A percentile compares a stretch with the other conserved stretches of the same genome.
phyloP scores from a whole-genome alignment of 1,139 yeast genomes.

The Yamadazyma epiphylla region DNA sequence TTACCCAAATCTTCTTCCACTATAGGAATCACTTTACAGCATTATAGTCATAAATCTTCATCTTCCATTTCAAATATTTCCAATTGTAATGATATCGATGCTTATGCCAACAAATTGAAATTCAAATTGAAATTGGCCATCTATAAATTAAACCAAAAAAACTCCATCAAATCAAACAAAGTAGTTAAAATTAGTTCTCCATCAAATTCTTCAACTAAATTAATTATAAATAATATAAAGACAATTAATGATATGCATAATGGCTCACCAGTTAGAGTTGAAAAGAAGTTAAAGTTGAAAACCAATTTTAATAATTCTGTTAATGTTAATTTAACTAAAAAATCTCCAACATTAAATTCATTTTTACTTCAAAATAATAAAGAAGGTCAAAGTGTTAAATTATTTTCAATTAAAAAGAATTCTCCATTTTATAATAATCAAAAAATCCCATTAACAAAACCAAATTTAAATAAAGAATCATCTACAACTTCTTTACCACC shows the following conservation, averaged over 20 bases:
- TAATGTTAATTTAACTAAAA: slow-evolving; percentile 12
- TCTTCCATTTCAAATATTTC: neutral
- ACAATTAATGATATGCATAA: slow-evolving; percentile 3
- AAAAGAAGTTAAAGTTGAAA: slow-evolving; percentile 1
- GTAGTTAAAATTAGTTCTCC: slow-evolving; percentile 7
- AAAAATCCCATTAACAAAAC: slow-evolving; percentile 9
- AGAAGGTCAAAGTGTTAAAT: slow-evolving; percentile 19
- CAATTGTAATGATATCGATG: slow-evolving; percentile 5
- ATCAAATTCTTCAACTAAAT: slow-evolving; percentile 14
- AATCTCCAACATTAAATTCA: slow-evolving; percentile 16
- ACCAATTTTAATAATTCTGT: slow-evolving; percentile 5
- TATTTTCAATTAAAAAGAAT: slow-evolving; percentile 31
- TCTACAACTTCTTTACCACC: slow-evolving; percentile 32
- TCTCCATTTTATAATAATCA: slow-evolving; percentile 22
- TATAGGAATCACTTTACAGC: neutral
- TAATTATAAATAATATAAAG: slow-evolving; percentile 6
- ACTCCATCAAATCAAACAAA: slow-evolving; percentile 2
- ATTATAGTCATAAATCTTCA: neutral
- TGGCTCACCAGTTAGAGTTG: neutral
- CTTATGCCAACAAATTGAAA: slow-evolving; percentile 57
- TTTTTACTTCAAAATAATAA: slow-evolving; percentile 9
- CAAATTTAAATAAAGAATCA: slow-evolving; percentile 6
- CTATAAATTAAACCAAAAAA: slow-evolving; percentile 52
- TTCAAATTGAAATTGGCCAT: slow-evolving; percentile 74
- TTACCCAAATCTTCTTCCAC: neutral